Evolutionary conservation across 1,284 basidiomycete genomes (phyloP), one percentile per base, ranked within the genome.

Genomic region (Microbotryomycetes sp.): DNA sequence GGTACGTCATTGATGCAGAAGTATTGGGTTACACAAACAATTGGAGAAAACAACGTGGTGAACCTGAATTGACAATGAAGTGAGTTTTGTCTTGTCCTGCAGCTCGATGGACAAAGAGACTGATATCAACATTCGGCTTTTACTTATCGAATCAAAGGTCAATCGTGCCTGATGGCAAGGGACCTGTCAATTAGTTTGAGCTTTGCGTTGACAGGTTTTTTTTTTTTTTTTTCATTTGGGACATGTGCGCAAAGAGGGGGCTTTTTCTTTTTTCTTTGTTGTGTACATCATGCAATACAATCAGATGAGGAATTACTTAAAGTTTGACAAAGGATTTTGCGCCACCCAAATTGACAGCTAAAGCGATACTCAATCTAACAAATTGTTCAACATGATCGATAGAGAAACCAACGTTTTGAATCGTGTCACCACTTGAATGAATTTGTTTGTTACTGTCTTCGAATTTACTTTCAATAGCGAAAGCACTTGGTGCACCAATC

Each of bases 381-480:
- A 66, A 68, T 59, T 65, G 58, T n/a, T 28, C 5, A 23, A 78
- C 77, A 70, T 83, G 82, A 12, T 77, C 76, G 76, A 83, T 83
- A 71, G 86, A 89, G 77, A 96, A 96, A 75, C 92, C 92, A 25
- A 84, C 79, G 68, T 90, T 81, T 74, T 93, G 87, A 68, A 89
- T 87, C 52, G 86, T 80, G 85, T 97, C 92, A 55, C 82, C 83
- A 26, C 80, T 74, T 6, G 84, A 85, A 77, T 97, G 92, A 62
- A 96, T 93, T 48, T 58, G 53, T 31, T 62, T 58, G 32, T 46
- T 48, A 16, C 42, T 47, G 30, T 69, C 60, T 54, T 58, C 64
- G 30, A 72, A 72, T 4, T 58, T 64, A 6, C 60, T 61, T 32
- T 73, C 72, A 57, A 72, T 73, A 2, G 69, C 72, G 64, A 78